Evolutionary conservation across 2,329 filamentous ascomycete genomes (phyloP), one percentile per base, ranked within the genome.

Genomic region (Chaetomiaceae sp.): DNA sequence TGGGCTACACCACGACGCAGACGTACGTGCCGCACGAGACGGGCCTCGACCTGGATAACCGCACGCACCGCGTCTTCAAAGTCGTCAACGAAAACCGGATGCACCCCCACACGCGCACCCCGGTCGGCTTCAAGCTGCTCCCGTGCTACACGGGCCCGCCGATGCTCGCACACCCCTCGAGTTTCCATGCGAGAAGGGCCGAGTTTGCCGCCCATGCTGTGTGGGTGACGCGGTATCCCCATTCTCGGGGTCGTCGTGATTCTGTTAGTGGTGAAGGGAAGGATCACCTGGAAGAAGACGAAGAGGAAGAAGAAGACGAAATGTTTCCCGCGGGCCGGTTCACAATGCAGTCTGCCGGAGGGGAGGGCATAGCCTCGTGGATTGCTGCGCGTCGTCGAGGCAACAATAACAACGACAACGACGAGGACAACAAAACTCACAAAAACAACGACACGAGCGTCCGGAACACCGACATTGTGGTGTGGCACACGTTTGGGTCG

Each of bases 401-500:
- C 17, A 64, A 63, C 56, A 55, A 66, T 3, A 14, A 21, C n/a
- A 58, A 61, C 43, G 63, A 60, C 34, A 59, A 44, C 3, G 56
- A 66, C 73, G 25, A 69, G 76, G 40, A n/a, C n/a, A n/a, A n/a
- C 17, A 64, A 63, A 57, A 55, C 66, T 3, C 5, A 21, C n/a
- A 58, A 61, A 44, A 63, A 60, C 34, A 59, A 44, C 3, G 56
- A 66, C 73, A 25, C 69, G 76, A 67, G 40, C 58, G 75, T 64
- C 67, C 56, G 68, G 43, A 56, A 83, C 52, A 67, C 73, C 17
- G 75, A 81, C 37, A 72, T 81, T 35, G 77, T 83, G 1, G 66
- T 83, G 4, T 83, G 77, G 76, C 73, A 80, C 16, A 76, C 78
- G 3, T 76, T 75, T 59, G 71, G 82, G 16, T 76, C 83, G 21